Conservation (phyloP, 768 basidiomycete genomes). For the Serendipita sp. region DNA sequence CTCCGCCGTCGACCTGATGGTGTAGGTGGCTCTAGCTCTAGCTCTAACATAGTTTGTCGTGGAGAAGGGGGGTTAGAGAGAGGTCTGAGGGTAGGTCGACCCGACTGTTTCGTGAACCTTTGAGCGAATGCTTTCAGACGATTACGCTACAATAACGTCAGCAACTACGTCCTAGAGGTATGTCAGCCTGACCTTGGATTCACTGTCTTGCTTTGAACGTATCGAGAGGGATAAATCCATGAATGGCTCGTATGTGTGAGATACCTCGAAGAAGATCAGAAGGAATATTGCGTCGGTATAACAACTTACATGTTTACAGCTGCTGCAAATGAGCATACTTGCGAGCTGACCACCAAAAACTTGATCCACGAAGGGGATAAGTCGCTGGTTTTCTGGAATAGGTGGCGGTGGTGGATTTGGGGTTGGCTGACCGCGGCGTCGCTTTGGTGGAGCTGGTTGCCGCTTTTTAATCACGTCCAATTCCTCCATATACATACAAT, state of each 20-base stretch:
- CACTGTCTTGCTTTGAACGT: constrained; percentile 57
- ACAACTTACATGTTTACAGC: constrained; percentile 67
- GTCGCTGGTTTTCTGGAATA: constrained; percentile 29
- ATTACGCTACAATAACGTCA: constrained; percentile 31
- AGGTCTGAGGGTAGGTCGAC: not conserved
- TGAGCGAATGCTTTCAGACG: constrained; percentile 59
- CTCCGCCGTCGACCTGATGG: not conserved
- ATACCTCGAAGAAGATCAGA: constrained; percentile 23
- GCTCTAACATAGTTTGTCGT: not conserved
- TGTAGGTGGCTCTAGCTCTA: not conserved
- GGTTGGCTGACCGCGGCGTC: constrained; percentile 17
- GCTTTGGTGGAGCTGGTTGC: constrained; percentile 32
- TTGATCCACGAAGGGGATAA: constrained; percentile 70
- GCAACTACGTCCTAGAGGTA: not conserved
- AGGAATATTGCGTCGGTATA: not conserved
- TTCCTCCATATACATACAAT: constrained; percentile 92
- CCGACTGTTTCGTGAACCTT: constrained; percentile 33
- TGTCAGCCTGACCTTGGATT: constrained; percentile 33
- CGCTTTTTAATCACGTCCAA: constrained; percentile 76
- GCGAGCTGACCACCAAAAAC: constrained; percentile 81
- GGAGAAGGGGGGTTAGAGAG: constrained; percentile 1
- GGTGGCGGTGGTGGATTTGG: constrained; percentile 8
- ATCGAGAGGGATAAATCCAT: constrained; percentile 85
- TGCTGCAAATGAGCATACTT: constrained; percentile 84
- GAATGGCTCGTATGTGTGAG: constrained; percentile 86